Evolutionary conservation across 805 yeast species (phyloP), one percentile per base, ranked within the genome.

Genomic region (Spathaspora girioi): DNA sequence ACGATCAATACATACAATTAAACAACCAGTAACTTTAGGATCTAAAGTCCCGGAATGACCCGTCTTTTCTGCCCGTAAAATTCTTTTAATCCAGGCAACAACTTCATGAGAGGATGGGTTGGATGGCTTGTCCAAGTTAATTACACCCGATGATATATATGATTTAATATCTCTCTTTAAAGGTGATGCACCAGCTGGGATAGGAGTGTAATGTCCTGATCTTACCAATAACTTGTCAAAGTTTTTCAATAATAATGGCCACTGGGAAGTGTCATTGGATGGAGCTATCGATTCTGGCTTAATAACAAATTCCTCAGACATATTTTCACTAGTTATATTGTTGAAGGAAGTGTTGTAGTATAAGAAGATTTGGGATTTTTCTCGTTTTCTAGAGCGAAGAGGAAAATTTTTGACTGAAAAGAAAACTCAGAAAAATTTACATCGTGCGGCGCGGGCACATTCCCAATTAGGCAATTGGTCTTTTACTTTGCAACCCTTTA

Each of bases 11-110:
- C 99, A 94, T 55, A 94, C 99, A 70, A 94, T 94, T 70, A 94
- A 80, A 80, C 99, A 94, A 59, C 99, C 99, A 47, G 99, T 94
- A 66, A 94, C 99, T 73, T 89, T 89, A 59, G 99, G 99, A 79
- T 94, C 99, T 71, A 94, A 81, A 58, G 99, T 94, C 77, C 99
- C 99, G 50, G 97, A 89, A 75, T 94, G 99, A 76, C 99, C 99
- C 54, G 99, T 94, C 73, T 94, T 94, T 73, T 94, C 98, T 54
- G 86, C 87, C 71, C 98, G 85, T 65, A 94, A 79, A 61, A 94
- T 94, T 71, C 98, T 82, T 78, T 94, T 94, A 66, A 94, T 84
- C 99, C 99, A 94, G 20, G 99, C 99, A 64, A 94, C 99, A 67
- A 94, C 99, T 78, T 94, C 99, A 76, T 94, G 99, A 50, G 97